These are phyloP conservation scores for Blastobotrys attinorum DNA, from an alignment of 805 yeast genomes.

Conservation along the genomic window DNA sequence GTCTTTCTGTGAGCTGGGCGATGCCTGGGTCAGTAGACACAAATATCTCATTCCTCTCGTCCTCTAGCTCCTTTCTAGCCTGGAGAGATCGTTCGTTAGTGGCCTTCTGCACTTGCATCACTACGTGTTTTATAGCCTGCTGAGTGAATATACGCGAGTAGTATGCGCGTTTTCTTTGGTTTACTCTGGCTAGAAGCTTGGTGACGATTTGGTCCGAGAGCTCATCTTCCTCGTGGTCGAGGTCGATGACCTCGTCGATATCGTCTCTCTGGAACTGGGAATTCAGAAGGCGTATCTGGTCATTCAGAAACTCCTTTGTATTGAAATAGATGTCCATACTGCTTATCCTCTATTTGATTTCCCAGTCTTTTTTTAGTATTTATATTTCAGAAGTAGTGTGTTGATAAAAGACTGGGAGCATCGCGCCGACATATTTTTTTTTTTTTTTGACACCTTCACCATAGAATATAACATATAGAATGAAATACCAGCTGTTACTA, in stretches of 20 bases:
- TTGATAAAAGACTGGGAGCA: no score
- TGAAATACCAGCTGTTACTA: neutral
- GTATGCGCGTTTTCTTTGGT: conserved; percentile 3
- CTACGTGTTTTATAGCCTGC: conserved; percentile 9
- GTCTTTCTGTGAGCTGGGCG: neutral
- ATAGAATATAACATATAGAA: neutral
- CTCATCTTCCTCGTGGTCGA: neutral
- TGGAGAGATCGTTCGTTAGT: conserved; percentile 1
- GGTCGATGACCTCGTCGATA: neutral
- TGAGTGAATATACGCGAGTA: conserved; percentile 7
- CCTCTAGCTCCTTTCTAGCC: neutral
- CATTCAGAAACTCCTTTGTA: conserved; percentile 4
- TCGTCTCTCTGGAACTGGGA: conserved; percentile 1
- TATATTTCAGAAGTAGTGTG: no score
- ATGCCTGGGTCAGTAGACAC: conserved; percentile 5
- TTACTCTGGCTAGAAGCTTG: conserved; percentile 2
- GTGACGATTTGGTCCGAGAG: neutral
- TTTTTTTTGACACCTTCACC: neutral
- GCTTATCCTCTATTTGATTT: no score
- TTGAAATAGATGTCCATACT: conserved; percentile 6
- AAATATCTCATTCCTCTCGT: neutral
- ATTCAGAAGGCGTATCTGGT: conserved; percentile 5
- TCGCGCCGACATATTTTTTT: no score
- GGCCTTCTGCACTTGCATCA: conserved; percentile 3
- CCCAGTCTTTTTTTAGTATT: neutral